These are phyloP conservation scores for Paramecium caudatum DNA, from an alignment of 73 alveolate species.

Conservation along the genomic window DNA sequence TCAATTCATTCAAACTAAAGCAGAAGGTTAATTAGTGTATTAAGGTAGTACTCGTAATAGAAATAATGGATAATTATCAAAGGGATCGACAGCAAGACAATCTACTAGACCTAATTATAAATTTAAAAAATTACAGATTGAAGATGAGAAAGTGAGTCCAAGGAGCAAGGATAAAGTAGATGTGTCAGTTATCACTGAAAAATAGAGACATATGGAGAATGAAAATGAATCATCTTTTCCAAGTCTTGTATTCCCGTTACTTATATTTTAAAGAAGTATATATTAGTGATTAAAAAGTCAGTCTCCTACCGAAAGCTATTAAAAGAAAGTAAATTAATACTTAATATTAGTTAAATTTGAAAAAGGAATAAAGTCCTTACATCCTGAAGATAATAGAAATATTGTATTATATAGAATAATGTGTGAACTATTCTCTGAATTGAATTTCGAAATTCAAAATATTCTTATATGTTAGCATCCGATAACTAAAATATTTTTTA, in stretches of 20 bases:
- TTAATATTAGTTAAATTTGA: constrained; percentile 14
- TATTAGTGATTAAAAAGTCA: not conserved
- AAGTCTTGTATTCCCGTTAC: not conserved
- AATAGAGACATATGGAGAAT: not conserved
- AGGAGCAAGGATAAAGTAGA: constrained; percentile 8
- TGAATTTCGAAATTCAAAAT: not conserved
- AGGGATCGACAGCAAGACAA: constrained; percentile 11
- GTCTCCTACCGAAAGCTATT: constrained; percentile 46
- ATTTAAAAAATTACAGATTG: not conserved
- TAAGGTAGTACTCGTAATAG: not conserved
- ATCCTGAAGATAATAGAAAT: constrained; percentile 31
- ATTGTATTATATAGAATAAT: constrained; percentile 21
- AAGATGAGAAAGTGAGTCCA: not conserved
- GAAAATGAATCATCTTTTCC: not conserved
- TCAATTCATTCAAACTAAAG: constrained; percentile 37
- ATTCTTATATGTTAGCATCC: constrained; percentile 51
- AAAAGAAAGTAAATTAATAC: constrained; percentile 11
- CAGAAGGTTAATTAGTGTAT: not conserved
- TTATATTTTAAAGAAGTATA: constrained; percentile 13
- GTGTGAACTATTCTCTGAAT: constrained; percentile 3
- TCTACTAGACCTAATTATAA: constrained; percentile 34
- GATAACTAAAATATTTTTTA: not conserved
- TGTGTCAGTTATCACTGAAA: not conserved
- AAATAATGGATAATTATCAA: not conserved
- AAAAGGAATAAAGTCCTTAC: constrained; percentile 7